A percentile compares a stretch with the other conserved stretches of the same genome.
These are phyloP conservation scores for Austroboletus niveus DNA, from an alignment of 1,284 basidiomycete genomes.

Conservation along the genomic window DNA sequence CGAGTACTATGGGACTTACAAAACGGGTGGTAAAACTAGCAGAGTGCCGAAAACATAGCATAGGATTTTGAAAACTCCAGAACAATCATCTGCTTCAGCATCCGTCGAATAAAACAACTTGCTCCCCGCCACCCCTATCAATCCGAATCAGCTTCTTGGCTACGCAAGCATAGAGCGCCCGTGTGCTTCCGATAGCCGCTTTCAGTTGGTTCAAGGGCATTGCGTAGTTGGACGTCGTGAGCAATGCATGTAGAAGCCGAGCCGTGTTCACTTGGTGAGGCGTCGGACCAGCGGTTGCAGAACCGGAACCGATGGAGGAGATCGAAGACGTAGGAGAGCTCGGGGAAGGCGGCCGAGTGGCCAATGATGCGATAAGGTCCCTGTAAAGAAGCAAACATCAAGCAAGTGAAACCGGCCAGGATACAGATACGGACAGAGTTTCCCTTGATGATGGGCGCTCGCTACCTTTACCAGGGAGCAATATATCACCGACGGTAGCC, in stretches of 20 bases:
- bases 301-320: constrained; percentile 34
- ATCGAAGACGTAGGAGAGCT: constrained; percentile 42
- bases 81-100: neutral
- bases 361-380: constrained; percentile 55
- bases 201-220: constrained; percentile 65
- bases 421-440: constrained; percentile 51
- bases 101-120: constrained; percentile 65
- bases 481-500: constrained; percentile 59
- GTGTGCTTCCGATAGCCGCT: constrained; percentile 52
- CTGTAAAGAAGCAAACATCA: constrained; percentile 37
- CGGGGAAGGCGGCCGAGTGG: constrained; percentile 33
- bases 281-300: constrained; percentile 36
- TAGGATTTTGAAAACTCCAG: too few relatives aligned
- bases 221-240: constrained; percentile 48
- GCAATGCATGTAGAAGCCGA: constrained; percentile 55
- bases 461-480: constrained; percentile 51
- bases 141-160: constrained; percentile 74
- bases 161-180: constrained; percentile 64
- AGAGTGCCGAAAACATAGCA: too few relatives aligned
- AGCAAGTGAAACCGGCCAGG: constrained; percentile 8
- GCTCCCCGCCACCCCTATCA: constrained; percentile 67
- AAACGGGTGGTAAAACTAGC: too few relatives aligned
- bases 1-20: too few relatives aligned
- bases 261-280: constrained; percentile 70
- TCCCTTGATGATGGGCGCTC: constrained; percentile 55